Evolutionary conservation across 1,284 basidiomycete species (phyloP).

Genomic region (Sporisorium sorghi): DNA sequence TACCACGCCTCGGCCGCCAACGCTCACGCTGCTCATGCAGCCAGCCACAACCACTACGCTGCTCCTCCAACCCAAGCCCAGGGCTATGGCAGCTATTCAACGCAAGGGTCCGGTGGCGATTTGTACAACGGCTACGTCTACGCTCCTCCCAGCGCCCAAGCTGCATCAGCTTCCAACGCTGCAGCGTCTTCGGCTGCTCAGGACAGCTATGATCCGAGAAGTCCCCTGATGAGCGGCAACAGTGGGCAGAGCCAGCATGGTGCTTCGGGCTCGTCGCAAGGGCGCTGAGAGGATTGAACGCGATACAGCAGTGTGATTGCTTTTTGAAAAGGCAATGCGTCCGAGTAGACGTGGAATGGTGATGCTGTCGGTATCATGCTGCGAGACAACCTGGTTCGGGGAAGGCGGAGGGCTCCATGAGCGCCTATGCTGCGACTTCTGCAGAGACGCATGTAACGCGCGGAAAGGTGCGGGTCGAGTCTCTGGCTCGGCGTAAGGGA

Average conservation of each 20-base stretch:
- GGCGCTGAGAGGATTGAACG: not conserved
- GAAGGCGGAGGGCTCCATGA: not conserved
- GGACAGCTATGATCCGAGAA: slow-evolving; percentile 44
- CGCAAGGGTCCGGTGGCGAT: slow-evolving; percentile 10
- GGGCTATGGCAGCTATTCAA: slow-evolving; percentile 15
- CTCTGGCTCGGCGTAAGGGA: not conserved
- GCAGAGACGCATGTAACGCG: not conserved
- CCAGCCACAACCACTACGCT: slow-evolving; percentile 13
- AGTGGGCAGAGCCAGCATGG: slow-evolving; percentile 14
- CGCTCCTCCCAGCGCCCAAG: slow-evolving; percentile 9
- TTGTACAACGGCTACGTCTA: slow-evolving; percentile 33
- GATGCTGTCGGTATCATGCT: not conserved
- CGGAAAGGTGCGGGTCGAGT: not conserved
- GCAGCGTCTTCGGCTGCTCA: slow-evolving; percentile 10
- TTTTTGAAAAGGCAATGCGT: no score
- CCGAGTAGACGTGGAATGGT: not conserved
- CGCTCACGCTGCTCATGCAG: slow-evolving; percentile 4
- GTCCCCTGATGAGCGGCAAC: slow-evolving; percentile 25
- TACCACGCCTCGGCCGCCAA: slow-evolving; percentile 6
- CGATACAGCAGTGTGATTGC: not conserved
- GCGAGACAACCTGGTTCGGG: not conserved
- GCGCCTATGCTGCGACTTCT: not conserved
- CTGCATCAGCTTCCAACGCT: slow-evolving; percentile 12
- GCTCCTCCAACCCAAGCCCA: slow-evolving; percentile 14
- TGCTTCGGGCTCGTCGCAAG: slow-evolving; percentile 2